Conservation (phyloP, 495 filamentous ascomycete species). For the Copromyces sp. region DNA sequence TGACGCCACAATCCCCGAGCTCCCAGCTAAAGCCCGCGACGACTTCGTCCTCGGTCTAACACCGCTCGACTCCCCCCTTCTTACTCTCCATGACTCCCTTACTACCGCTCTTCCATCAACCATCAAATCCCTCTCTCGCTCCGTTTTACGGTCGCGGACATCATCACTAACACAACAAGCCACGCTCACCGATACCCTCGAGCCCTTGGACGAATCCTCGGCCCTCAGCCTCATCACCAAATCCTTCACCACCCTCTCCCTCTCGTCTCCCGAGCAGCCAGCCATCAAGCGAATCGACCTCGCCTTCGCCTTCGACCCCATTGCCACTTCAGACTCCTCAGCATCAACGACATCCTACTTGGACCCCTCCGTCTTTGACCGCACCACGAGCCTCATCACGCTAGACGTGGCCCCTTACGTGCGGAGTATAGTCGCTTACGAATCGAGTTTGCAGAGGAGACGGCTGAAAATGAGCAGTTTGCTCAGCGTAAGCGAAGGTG, state of each 20-base stretch:
- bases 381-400: constrained; percentile 48
- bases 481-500: constrained; percentile 35
- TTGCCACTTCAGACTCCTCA: constrained; percentile 36
- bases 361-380: constrained; percentile 61
- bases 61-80: constrained; percentile 43
- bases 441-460: constrained; percentile 56
- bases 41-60: constrained; percentile 56
- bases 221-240: constrained; percentile 19
- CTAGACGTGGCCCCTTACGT: constrained; percentile 80
- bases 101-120: constrained; percentile 15
- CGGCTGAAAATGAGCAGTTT: constrained; percentile 52
- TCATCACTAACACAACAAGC: not conserved
- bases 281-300: constrained; percentile 32
- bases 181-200: not conserved
- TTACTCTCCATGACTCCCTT: constrained; percentile 18
- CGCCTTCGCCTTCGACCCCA: constrained; percentile 47
- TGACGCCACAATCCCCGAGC: constrained; percentile 51
- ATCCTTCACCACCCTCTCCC: constrained; percentile 13
- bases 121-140: constrained; percentile 28
- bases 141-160: constrained; percentile 13
- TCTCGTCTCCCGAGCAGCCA: constrained; percentile 8
- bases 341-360: constrained; percentile 24
- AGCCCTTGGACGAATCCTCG: constrained; percentile 19
- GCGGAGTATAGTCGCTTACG: constrained; percentile 67
- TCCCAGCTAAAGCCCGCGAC: constrained; percentile 46